Percentiles rank a stretch among this genome's conserved stretches.
These are phyloP conservation scores for Boletus rubescentipes DNA, from an alignment of 768 basidiomycete species.

Conservation along the genomic window DNA sequence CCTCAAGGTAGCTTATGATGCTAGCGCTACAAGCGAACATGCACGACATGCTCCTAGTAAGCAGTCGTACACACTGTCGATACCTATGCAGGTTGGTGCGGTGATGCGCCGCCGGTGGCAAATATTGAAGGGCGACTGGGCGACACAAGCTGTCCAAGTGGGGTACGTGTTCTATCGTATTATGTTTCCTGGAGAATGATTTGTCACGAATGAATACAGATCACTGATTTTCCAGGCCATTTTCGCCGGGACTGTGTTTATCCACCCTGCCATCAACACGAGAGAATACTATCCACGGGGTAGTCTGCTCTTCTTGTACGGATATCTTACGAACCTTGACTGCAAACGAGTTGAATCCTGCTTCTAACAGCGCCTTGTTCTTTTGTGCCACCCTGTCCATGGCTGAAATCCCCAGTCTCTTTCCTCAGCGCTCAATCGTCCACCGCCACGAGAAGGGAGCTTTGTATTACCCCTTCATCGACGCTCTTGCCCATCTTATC, in stretches of 20 bases:
- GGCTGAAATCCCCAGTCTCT: conserved; percentile 51
- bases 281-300: conserved; percentile 51
- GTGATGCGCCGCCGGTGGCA: conserved; percentile 47
- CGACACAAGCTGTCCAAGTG: conserved; percentile 34
- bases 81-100: conserved; percentile 43
- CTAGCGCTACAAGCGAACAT: conserved; percentile 51
- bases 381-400: conserved; percentile 54
- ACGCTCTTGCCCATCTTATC: conserved; percentile 42
- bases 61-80: conserved; percentile 48
- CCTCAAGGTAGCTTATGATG: conserved; percentile 41
- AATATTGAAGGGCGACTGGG: conserved; percentile 42
- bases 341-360: not conserved
- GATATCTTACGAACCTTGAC: not conserved
- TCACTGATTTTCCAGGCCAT: conserved; percentile 27
- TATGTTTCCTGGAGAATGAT: conserved; percentile 1
- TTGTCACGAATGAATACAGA: conserved; percentile 28
- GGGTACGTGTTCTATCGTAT: conserved; percentile 28
- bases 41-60: conserved; percentile 42
- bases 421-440: conserved; percentile 44
- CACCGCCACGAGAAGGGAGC: conserved; percentile 42
- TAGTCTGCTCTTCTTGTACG: conserved; percentile 74
- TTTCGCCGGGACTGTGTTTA: conserved; percentile 40
- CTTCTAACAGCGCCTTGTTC: conserved; percentile 43
- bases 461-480: conserved; percentile 50
- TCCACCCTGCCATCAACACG: conserved; percentile 37